Evolutionary conservation across 495 filamentous ascomycete species (phyloP), one percentile per base, ranked within the genome.

Genomic region (Penicillium chermesinum): DNA sequence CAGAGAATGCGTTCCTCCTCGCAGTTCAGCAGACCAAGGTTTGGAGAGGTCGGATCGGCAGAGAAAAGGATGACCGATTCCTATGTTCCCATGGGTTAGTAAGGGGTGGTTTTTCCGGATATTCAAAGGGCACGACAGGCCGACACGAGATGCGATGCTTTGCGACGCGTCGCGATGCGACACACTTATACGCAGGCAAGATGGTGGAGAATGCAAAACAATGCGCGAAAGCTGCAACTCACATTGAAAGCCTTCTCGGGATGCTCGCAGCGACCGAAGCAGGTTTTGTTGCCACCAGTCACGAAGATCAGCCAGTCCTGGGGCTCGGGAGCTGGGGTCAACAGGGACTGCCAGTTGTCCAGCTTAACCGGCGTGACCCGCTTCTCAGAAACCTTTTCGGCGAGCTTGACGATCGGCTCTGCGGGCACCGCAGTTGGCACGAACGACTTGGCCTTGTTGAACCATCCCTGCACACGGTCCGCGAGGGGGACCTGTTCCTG

Each of bases 211-310:
- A n/a, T n/a, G 15, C 3, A 19, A 0, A 19, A 2, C 9, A 38
- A 19, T 10, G 15, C 37, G 19, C 10, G n/a, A n/a, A 21, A 14
- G 16, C 8, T 15, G 10, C n/a, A 33, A 38, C 34, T 51, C 63
- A 81, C 75, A 53, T 82, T 82, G 67, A 79, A 83, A 0, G 74
- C 73, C 53, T 69, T 70, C 15, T 80, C 74, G 21, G 75, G 72
- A 4, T 64, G 62, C 9, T 49, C 73, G 62, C 81, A 86, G 49
- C 73, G 64, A 46, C 74, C 89, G 58, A 81, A 88, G 73, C 90
- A 96, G 21, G 88, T 91, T 72, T 85, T 89, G 70, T 95, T 94
- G 35, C 87, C 82, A 41, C 90, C 90, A 1, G 85, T 88, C 41
- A 94, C 66, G 59, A 86, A 79, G 49, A 95, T 71, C 71, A 85